phyloP scores from a whole-genome alignment of 2,329 filamentous ascomycete species.

The Penicillium fuscoglaucum region DNA sequence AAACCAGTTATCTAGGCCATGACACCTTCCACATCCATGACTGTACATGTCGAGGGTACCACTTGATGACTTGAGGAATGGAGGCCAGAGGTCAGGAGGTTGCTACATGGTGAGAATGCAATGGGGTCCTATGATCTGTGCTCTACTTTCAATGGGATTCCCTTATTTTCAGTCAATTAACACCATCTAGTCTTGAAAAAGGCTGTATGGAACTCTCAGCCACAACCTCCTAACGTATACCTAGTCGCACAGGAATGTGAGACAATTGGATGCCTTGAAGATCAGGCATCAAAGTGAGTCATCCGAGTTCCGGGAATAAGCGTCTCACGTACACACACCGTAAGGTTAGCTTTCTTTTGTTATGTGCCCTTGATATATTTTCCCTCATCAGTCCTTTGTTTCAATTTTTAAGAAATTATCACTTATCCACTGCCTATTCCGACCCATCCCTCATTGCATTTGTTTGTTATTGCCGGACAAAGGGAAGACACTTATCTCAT shows the following conservation, averaged over 20 bases:
- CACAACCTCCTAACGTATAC: not conserved
- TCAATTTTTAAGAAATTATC: not conserved
- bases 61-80: not conserved
- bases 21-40: not conserved
- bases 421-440: not conserved
- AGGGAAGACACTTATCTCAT: not conserved
- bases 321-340: constrained; percentile 2
- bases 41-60: not conserved
- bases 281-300: constrained; percentile 5
- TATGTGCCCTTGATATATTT: not conserved
- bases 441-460: not conserved
- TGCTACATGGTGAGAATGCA: not conserved
- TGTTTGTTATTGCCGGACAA: not conserved
- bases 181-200: not conserved
- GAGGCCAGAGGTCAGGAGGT: not conserved
- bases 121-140: not conserved
- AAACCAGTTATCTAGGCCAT: not conserved
- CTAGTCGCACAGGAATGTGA: not conserved
- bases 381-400: not conserved
- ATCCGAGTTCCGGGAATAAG: constrained; percentile 3
- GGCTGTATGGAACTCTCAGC: not conserved
- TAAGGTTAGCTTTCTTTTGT: constrained; percentile 4
- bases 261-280: not conserved
- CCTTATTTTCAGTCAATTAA: not conserved
- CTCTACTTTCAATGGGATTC: not conserved